Percentiles rank a stretch among this genome's conserved stretches.
Conservation (phyloP, 1,284 basidiomycete species). For the Ustilago tritici region DNA sequence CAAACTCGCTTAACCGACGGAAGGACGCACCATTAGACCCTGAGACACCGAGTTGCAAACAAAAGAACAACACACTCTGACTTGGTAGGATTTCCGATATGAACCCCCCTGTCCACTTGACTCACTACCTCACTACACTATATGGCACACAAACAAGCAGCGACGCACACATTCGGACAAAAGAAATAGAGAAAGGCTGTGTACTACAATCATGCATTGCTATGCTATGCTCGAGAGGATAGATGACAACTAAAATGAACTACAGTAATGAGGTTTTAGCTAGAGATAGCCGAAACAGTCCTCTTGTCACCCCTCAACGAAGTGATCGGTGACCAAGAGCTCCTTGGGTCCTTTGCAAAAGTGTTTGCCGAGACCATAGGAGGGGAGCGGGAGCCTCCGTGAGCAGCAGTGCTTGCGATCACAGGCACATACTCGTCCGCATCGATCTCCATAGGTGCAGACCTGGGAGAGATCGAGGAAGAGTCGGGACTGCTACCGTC, state of each 20-base stretch:
- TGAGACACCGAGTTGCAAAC: not conserved
- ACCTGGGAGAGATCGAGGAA: slow-evolving; percentile 36
- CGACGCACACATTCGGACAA: not conserved
- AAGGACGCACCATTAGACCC: not conserved
- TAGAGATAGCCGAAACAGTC: slow-evolving; percentile 28
- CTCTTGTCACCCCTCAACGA: slow-evolving; percentile 50
- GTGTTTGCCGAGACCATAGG: slow-evolving; percentile 20
- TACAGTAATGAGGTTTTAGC: slow-evolving; percentile 16
- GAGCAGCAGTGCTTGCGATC: slow-evolving; percentile 13
- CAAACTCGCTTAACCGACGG: not conserved
- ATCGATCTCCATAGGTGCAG: slow-evolving; percentile 31
- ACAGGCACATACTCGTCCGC: slow-evolving; percentile 33
- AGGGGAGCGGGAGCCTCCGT: slow-evolving; percentile 23
- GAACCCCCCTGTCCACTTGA: not conserved
- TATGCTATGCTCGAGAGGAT: not conserved
- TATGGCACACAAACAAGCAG: no score
- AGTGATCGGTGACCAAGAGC: slow-evolving; percentile 40
- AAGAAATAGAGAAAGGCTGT: not conserved
- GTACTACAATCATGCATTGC: not conserved
- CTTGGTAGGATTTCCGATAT: not conserved
- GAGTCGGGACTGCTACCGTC: slow-evolving; percentile 41
- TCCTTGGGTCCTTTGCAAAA: slow-evolving; percentile 37
- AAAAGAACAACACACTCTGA: not conserved
- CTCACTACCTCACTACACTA: not conserved
- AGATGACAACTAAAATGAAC: slow-evolving; percentile 3